Evolutionary conservation across 768 basidiomycete genomes (phyloP), one percentile per base, ranked within the genome.

Genomic region (Boletus edulis): DNA sequence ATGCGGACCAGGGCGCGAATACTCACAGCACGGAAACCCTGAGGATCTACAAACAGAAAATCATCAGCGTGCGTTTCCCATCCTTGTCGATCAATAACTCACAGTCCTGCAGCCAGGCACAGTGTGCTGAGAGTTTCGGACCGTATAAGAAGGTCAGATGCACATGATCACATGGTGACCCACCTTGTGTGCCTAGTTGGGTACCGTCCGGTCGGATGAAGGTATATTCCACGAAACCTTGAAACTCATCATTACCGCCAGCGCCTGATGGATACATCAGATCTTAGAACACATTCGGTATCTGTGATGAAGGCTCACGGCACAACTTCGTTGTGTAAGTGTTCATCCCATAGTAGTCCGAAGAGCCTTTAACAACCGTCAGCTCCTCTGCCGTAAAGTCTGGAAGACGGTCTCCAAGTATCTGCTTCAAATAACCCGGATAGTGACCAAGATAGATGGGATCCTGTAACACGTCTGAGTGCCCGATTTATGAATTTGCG

Each of bases 261-360:
- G 79, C 79, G 61, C 78, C 82, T 85, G 55, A 43, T 18, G 22
- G 35, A 53, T 13, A 42, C 24, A 17, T 51, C 15, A 45, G 17
- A 18, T 34, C 37, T 40, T 39, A 17, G 12, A 22, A 29, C n/a
- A 29, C 1, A 9, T 47, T 43, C 18, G 31, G 40, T 13, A 3
- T 24, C 34, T 20, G 34, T 14, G 34, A 1, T 22, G 47, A 32
- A 32, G 44, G 69, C 81, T 61, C 43, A 84, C 84, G 75, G 67
- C 77, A 78, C 45, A 87, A 75, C 59, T 84, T 82, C 12, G 83
- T 86, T 5, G 85, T 85, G 64, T 87, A 87, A 0, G 85, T 85
- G 67, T 86, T 87, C 79, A 86, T 81, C 32, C 85, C 85, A 63
- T 85, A 86, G 68, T 86, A 87, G 65, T 85, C 86, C 2, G 84